phyloP scores from a whole-genome alignment of 441 rosid species.

The Croton setiger region DNA sequence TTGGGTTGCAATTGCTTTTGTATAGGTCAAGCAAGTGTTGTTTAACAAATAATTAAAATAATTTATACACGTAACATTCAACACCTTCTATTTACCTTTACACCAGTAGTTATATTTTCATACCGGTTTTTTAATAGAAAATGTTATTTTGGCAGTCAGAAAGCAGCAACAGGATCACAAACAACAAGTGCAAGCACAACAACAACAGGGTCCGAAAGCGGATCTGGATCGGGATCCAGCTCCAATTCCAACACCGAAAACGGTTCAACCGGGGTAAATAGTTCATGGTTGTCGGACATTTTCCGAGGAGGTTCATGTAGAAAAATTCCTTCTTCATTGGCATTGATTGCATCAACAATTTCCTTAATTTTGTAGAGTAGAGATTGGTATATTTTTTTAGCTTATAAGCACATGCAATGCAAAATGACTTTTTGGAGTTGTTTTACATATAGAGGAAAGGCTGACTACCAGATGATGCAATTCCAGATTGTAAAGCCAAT shows the following conservation, averaged over 20 bases:
- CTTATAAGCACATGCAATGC: not conserved
- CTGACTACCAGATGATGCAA: not conserved
- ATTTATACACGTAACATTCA: too few species aligned
- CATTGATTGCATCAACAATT: slow-evolving; percentile 20
- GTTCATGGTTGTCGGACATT: slow-evolving; percentile 40
- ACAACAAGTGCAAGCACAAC: slow-evolving; percentile 15
- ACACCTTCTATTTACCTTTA: too few species aligned
- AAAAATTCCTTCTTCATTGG: slow-evolving; percentile 17
- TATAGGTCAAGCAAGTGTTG: not conserved
- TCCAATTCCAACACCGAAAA: too few species aligned
- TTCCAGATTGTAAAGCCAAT: slow-evolving; percentile 26
- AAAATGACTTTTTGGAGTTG: slow-evolving; percentile 3
- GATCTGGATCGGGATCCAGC: too few species aligned
- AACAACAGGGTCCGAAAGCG: not conserved
- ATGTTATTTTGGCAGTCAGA: slow-evolving; percentile 30
- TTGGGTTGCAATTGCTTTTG: not conserved
- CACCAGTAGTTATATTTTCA: too few species aligned
- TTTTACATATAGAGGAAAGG: slow-evolving; percentile 9
- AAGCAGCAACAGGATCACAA: slow-evolving; percentile 37
- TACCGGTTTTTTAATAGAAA: not conserved
- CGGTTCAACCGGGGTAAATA: slow-evolving; percentile 6
- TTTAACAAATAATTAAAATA: too few species aligned
- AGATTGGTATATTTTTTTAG: not conserved
- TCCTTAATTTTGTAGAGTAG: slow-evolving; percentile 13
- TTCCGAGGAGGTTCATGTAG: slow-evolving; percentile 32